Evolutionary conservation across 2,329 filamentous ascomycete species (phyloP).

Genomic region (Kalmusia sp.): DNA sequence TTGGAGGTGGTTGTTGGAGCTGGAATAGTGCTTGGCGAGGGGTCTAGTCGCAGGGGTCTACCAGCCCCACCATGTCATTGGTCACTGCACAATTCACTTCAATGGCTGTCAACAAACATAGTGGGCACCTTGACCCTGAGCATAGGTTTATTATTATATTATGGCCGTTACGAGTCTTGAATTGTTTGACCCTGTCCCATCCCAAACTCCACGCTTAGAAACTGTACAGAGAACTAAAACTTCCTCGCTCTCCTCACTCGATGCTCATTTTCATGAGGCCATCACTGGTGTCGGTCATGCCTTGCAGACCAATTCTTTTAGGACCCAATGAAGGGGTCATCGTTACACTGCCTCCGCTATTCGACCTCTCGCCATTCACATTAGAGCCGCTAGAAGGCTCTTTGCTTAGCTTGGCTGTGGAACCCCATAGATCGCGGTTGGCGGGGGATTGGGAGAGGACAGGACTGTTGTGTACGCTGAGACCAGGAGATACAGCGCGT

Average conservation of each 20-base stretch:
- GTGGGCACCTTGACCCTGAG: neutral
- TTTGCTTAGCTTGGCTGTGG: slow-evolving; percentile 68
- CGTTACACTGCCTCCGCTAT: slow-evolving; percentile 57
- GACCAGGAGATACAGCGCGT: slow-evolving; percentile 86
- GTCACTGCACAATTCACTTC: neutral
- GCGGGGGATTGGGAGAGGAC: slow-evolving; percentile 81
- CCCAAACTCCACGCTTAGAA: slow-evolving; percentile 37
- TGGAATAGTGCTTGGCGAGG: slow-evolving; percentile 21
- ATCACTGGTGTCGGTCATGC: slow-evolving; percentile 95
- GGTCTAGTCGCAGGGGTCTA: slow-evolving; percentile 9
- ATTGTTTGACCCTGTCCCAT: neutral
- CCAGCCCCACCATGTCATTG: slow-evolving; percentile 12
- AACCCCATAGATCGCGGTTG: slow-evolving; percentile 80
- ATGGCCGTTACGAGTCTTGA: slow-evolving; percentile 6
- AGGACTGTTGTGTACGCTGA: slow-evolving; percentile 90
- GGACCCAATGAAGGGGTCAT: slow-evolving; percentile 50
- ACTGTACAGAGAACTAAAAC: slow-evolving; percentile 7
- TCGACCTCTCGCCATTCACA: slow-evolving; percentile 57
- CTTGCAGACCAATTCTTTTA: slow-evolving; percentile 69
- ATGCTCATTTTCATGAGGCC: slow-evolving; percentile 97
- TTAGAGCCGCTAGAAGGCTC: slow-evolving; percentile 60
- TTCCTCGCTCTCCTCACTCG: slow-evolving; percentile 61
- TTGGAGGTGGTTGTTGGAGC: slow-evolving; percentile 14
- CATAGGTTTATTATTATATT: neutral
- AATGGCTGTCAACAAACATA: neutral